Conservation (phyloP, 2,329 filamentous ascomycete species). For the Aspergillus fijiensis region DNA sequence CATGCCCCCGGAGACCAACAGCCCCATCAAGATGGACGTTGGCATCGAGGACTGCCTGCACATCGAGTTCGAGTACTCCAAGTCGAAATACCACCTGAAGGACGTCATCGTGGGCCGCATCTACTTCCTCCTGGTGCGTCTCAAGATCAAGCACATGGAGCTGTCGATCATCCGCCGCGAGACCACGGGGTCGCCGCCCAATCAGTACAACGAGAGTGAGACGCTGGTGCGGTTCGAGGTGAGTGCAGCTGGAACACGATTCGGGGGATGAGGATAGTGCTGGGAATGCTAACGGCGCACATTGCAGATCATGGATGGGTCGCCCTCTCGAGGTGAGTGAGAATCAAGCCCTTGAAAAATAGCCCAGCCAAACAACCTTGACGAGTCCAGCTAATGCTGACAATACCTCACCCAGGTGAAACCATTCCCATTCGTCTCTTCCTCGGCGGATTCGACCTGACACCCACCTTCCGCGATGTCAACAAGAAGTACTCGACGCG, state of each 20-base stretch:
- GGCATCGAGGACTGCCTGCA: slow-evolving; percentile 98
- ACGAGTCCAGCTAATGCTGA: too few relatives aligned
- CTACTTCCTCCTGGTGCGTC: slow-evolving; percentile 92
- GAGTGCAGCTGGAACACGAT: slow-evolving; percentile 26
- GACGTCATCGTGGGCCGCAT: slow-evolving; percentile 98
- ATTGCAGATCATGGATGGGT: slow-evolving; percentile 91
- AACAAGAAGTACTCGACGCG: slow-evolving; percentile 99
- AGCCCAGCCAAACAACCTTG: neutral
- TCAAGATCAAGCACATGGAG: slow-evolving; percentile 99
- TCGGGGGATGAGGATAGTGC: neutral
- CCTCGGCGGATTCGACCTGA: slow-evolving; percentile 94
- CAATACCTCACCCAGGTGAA: slow-evolving; percentile 54
- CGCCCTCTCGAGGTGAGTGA: slow-evolving; percentile 82
- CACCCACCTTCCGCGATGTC: slow-evolving; percentile 96
- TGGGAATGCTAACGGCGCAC: slow-evolving; percentile 11
- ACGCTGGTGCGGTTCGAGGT: slow-evolving; percentile 95
- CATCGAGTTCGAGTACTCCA: slow-evolving; percentile 99
- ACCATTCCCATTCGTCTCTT: slow-evolving; percentile 97
- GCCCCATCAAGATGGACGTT: slow-evolving; percentile 99
- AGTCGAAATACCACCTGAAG: slow-evolving; percentile 98
- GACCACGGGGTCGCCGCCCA: slow-evolving; percentile 92
- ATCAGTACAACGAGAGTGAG: slow-evolving; percentile 99
- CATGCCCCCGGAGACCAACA: slow-evolving; percentile 97
- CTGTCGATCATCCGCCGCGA: slow-evolving; percentile 94
- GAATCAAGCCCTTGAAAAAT: neutral